phyloP scores from a whole-genome alignment of 345 rosid species.

The Sisymbrium altissimum region DNA sequence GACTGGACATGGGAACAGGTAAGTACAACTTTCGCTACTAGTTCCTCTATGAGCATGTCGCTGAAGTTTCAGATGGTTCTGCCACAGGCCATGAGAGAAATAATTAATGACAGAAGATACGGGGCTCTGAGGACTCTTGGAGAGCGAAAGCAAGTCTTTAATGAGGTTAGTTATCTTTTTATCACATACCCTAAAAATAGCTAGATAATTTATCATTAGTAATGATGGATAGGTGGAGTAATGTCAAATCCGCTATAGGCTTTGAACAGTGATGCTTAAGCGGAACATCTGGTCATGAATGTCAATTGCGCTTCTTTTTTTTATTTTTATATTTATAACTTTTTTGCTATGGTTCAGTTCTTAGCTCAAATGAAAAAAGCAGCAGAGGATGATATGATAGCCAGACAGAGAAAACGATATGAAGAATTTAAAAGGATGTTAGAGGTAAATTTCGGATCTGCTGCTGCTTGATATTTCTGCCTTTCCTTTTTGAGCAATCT shows the following conservation, averaged over 20 bases:
- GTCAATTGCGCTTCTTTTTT: background rate
- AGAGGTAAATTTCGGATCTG: slow-evolving; percentile 52
- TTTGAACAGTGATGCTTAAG: slow-evolving; percentile 19
- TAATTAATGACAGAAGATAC: slow-evolving; percentile 86
- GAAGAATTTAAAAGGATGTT: slow-evolving; percentile 84
- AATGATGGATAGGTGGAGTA: slow-evolving; percentile 1
- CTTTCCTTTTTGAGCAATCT: background rate
- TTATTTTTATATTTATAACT: background rate
- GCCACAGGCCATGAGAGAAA: slow-evolving; percentile 78
- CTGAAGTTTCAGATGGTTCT: slow-evolving; percentile 29
- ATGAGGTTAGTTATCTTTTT: slow-evolving; percentile 57
- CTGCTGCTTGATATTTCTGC: slow-evolving; percentile 10
- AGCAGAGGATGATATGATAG: slow-evolving; percentile 78
- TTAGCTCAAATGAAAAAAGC: slow-evolving; percentile 67
- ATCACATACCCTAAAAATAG: background rate
- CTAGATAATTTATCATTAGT: background rate
- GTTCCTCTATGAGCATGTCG: slow-evolving; percentile 8
- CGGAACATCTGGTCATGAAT: slow-evolving; percentile 5
- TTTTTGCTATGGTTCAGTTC: slow-evolving; percentile 47
- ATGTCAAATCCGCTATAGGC: background rate
- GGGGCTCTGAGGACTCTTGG: slow-evolving; percentile 92
- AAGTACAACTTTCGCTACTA: slow-evolving; percentile 21
- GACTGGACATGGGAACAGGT: slow-evolving; percentile 99
- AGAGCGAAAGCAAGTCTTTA: slow-evolving; percentile 91
- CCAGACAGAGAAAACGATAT: slow-evolving; percentile 63